Evolutionary conservation across 371 early-diverging fungal species (phyloP).

Genomic region (Saksenaea vasiformis): DNA sequence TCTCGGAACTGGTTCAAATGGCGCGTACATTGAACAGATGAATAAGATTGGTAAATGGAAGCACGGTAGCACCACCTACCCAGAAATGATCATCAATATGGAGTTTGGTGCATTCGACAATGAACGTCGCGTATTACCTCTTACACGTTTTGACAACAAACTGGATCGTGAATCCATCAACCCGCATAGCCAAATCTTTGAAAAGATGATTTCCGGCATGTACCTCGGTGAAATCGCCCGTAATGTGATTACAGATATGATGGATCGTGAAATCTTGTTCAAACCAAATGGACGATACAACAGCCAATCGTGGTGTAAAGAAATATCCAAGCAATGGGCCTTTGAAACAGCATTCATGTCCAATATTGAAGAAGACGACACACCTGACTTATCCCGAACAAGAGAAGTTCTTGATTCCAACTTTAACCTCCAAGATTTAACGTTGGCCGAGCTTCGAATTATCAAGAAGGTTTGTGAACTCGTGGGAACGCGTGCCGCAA

Average conservation of each 20-base stretch:
- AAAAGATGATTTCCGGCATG: constrained; percentile 96
- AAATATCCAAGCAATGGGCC: constrained; percentile 70
- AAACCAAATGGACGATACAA: constrained; percentile 17
- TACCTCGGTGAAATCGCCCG: constrained; percentile 94
- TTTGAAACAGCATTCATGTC: constrained; percentile 95
- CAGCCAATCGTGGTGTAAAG: constrained; percentile 62
- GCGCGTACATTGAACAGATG: constrained; percentile 89
- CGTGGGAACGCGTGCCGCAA: constrained; percentile 88
- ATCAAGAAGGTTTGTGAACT: constrained; percentile 84
- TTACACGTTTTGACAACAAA: constrained; percentile 83
- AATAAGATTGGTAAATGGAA: constrained; percentile 75
- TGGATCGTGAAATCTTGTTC: constrained; percentile 81
- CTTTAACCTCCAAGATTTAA: constrained; percentile 64
- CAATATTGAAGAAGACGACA: constrained; percentile 83
- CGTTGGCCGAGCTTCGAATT: constrained; percentile 76
- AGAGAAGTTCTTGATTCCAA: constrained; percentile 79
- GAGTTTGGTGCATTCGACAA: constrained; percentile 93
- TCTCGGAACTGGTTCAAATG: constrained; percentile 96
- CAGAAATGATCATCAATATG: constrained; percentile 91
- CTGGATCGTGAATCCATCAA: constrained; percentile 84
- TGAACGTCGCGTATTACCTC: constrained; percentile 73
- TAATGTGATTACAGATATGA: constrained; percentile 76
- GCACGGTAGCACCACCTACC: constrained; percentile 33
- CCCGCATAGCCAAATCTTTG: constrained; percentile 81
- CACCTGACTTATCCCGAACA: constrained; percentile 63